Base-by-base conservation (phyloP, 768 basidiomycete species). In the Melanogaster broomeanus region DNA sequence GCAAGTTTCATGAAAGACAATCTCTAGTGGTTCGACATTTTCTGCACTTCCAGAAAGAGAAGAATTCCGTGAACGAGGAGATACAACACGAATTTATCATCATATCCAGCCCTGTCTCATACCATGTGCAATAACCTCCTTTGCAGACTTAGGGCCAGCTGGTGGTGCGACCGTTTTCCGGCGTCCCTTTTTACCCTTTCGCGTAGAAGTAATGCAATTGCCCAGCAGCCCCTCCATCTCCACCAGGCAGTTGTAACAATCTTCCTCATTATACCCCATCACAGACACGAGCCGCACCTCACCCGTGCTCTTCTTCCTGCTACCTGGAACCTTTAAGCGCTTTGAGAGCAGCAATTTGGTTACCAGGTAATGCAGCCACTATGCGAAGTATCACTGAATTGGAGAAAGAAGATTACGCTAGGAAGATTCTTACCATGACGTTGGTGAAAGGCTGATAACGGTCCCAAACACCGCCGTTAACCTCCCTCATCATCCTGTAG, bases 351-450 rank as follows among this genome's bases (percentile, higher is more conserved):
- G 71, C 22, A 95, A 77, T 69, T 93, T 93, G 45, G 70, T 67
- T n/a, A 74, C 66, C 47, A 97, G 75, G 68, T 95, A 94, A 61
- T 94, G 90, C 18, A 96, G 72, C 94, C 94, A 97, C 94, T 95
- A 60, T n/a, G 35, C 28, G 39, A 44, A 45, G 39, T n/a, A 22
- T 21, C n/a, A 49, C 50, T 63, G 48, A 58, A 50, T 44, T 34
- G 40, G 25, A 24, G 19, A 49, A 40, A n/a, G 19, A n/a, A 15
- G 43, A 30, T 42, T 8, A 31, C 44, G 33, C 18, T 5, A 33
- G 5, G 38, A 19, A 49, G 37, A 13, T 22, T 61, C 83, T 63
- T 62, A 95, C 96, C 83, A 98, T 84, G 33, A 97, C 84, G 65
- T 98, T 98, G 10, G 93, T 94, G 16, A 88, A 69, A 2, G 93